phyloP scores from a whole-genome alignment of 1,284 basidiomycete species.

The Cutaneotrichosporon daszewskae region DNA sequence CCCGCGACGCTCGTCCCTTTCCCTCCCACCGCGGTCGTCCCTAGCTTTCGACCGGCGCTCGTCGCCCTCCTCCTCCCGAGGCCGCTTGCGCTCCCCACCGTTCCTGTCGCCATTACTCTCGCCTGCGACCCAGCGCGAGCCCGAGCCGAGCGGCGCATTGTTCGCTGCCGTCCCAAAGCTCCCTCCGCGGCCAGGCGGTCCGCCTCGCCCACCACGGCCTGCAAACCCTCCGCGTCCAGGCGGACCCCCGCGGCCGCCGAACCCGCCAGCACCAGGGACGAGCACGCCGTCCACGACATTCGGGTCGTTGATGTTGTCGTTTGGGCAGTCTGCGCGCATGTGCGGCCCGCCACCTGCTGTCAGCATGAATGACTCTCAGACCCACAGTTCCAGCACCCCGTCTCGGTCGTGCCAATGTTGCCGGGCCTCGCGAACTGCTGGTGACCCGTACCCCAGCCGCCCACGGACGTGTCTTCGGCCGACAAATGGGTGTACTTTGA shows the following conservation, averaged over 20 bases:
- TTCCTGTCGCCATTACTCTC: background rate
- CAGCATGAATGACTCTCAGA: too few species aligned
- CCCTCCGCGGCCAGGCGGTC: background rate
- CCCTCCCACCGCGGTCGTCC: background rate
- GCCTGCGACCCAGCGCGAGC: conserved; percentile 13
- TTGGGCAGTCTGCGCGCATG: conserved; percentile 60
- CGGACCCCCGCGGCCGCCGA: conserved; percentile 2
- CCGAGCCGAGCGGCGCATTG: conserved; percentile 11
- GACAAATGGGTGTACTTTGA: conserved; percentile 83
- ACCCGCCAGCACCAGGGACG: too few species aligned
- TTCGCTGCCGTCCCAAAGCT: conserved; percentile 9
- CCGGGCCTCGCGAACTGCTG: conserved; percentile 54
- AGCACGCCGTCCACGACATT: conserved; percentile 25
- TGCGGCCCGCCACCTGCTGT: conserved; percentile 71
- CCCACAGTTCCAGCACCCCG: conserved; percentile 76
- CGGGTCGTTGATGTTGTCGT: conserved; percentile 33
- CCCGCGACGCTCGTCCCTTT: background rate
- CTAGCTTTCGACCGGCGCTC: background rate
- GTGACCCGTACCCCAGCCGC: conserved; percentile 64
- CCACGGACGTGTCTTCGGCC: conserved; percentile 85
- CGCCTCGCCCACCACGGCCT: conserved; percentile 1
- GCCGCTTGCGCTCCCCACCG: conserved; percentile 3
- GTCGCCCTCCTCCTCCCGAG: conserved; percentile 4
- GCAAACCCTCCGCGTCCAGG: conserved; percentile 3
- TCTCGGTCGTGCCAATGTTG: conserved; percentile 49